Evolutionary conservation across 805 yeast genomes (phyloP), one percentile per base, ranked within the genome.

Genomic region (Candida loeiensis): DNA sequence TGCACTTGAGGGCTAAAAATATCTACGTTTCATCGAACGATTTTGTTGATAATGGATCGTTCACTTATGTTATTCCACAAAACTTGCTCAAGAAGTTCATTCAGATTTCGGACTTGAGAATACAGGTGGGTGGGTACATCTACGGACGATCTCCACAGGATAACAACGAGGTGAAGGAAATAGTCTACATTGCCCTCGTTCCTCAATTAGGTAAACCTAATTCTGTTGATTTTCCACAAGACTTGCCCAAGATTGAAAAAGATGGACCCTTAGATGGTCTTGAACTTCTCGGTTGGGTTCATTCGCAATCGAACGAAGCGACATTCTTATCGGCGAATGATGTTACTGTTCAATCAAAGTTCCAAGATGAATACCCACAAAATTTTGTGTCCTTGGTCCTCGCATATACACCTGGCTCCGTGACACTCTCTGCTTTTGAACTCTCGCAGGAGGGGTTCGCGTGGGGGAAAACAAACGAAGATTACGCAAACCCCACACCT

Each of bases 251-350:
- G 4, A 51, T 63, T 6, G 50, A 75, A 8, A 55, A 52, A 19
- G 59, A 46, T 1, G 53, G 50, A 1, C 43, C 41, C 14, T 48
- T 64, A 34, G 43, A 51, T 26, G 84, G 77, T 1, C 58, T 87
- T 25, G 90, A 88, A 53, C 76, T 93, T 4, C 60, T 93, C 13
- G 99, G 99, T 1, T 86, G 96, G 95, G 75, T 93, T n/a, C 97
- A 91, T 56, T 86, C 97, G 0, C 88, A 83, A 57, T 72, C 83
- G 1, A 77, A 76, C 14, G 95, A 85, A 27, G 48, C 73, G 4
- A 74, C 76, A 36, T 68, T 71, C 37, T 73, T 90, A 66, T 67
- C 84, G 4, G 80, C 96, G 0, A 63, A 73, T 25, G 97, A 91
- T 48, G 76, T 87, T 12, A 72, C 84, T 2, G 74, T 79, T 0